A percentile compares a stretch with the other conserved stretches of the same genome.
phyloP scores from a whole-genome alignment of 75 land plant genomes.

The Picea glauca region DNA sequence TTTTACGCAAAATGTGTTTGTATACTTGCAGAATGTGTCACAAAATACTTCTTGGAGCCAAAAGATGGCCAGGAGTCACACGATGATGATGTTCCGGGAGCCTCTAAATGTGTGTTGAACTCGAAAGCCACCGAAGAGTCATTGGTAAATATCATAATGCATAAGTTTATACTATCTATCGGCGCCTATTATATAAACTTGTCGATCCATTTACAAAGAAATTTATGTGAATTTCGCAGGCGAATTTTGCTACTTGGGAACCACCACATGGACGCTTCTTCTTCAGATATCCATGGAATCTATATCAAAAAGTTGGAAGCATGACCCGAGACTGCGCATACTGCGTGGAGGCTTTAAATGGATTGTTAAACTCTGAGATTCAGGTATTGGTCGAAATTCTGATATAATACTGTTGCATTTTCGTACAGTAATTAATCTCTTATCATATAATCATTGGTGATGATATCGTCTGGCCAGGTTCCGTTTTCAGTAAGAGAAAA shows the following conservation, averaged over 20 bases:
- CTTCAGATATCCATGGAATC: constrained; percentile 54
- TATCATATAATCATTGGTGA: neutral
- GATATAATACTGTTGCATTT: neutral
- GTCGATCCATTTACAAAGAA: too few relatives aligned
- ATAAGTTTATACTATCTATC: neutral
- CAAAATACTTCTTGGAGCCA: neutral
- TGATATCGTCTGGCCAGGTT: neutral
- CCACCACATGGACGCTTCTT: constrained; percentile 44
- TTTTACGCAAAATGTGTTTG: too few relatives aligned
- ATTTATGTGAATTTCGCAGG: constrained; percentile 13
- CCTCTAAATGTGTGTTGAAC: constrained; percentile 42
- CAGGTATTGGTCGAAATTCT: neutral
- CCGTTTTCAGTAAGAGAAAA: neutral
- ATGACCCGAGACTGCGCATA: constrained; percentile 10
- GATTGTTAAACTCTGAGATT: constrained; percentile 15
- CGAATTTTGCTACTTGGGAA: constrained; percentile 61
- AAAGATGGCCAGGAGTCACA: neutral
- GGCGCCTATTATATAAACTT: neutral
- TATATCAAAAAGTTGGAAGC: constrained; percentile 41
- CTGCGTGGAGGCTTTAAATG: constrained; percentile 26
- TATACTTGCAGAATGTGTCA: too few relatives aligned
- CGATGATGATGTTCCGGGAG: neutral
- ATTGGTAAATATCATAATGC: neutral
- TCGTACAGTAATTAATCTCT: neutral
- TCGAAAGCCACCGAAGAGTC: constrained; percentile 46